Evolutionary conservation across 805 yeast species (phyloP), one percentile per base, ranked within the genome.

Genomic region (Metschnikowia lochheadii): DNA sequence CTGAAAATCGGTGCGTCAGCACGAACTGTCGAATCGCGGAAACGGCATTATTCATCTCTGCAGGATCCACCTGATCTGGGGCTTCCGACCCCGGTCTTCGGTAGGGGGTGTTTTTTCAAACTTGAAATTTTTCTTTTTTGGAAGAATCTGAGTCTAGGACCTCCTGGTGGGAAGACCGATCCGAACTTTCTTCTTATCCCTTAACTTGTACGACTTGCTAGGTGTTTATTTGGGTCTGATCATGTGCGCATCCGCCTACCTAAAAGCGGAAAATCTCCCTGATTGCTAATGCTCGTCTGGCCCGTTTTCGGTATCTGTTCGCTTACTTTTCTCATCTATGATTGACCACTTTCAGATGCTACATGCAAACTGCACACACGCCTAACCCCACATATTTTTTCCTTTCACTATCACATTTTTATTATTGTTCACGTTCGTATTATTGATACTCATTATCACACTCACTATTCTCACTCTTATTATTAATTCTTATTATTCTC

Each of bases 1-100:
- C 46, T 35, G 46, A 44, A 23, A 13, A 33, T 26, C 33, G 26
- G 26, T 34, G 21, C 40, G 40, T 26, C 32, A 36, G 46, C 46
- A 44, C 40, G 40, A 36, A 35, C 15, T 47, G 43, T 40, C 58
- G 41, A 55, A 55, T 55, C 43, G 49, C 46, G 37, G 40, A 4
- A 32, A 40, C 49, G 46, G 40, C 35, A 55, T 55, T 55, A 55
- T 46, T 55, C 53, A 55, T 54, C 56, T 40, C 46, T 52, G 56
- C 52, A 49, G 52, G 47, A 17, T n/a, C 31, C 21, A 20, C 8
- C 47, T 49, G 49, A 49, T 40, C 50, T 42, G 31, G 46, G 44
- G 39, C 46, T 21, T 44, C 45, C 45, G 45, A 42, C 13, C 18
- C 45, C 45, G 38, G 45, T 32, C 31, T 21, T 42, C 20, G 20